A percentile compares a stretch with the other conserved stretches of the same genome.
phyloP scores from a whole-genome alignment of 345 rosid genomes.

The Arabis hirsuta region DNA sequence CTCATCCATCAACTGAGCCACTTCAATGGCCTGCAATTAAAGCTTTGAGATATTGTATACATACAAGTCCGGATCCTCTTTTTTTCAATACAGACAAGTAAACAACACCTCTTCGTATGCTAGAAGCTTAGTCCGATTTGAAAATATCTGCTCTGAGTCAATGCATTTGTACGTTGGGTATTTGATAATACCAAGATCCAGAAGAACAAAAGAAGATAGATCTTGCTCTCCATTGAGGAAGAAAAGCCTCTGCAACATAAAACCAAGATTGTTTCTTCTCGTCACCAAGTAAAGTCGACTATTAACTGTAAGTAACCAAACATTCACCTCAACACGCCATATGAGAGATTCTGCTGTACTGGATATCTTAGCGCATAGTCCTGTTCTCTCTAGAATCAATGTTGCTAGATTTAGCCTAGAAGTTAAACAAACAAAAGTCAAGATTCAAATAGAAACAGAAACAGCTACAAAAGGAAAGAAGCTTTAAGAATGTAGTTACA shows the following conservation, averaged over 20 bases:
- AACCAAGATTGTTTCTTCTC: slow-evolving; percentile 16
- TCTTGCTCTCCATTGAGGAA: slow-evolving; percentile 93
- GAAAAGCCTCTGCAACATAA: slow-evolving; percentile 78
- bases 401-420: slow-evolving; percentile 58
- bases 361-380: slow-evolving; percentile 59
- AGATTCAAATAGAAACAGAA: neutral
- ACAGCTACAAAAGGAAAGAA: neutral
- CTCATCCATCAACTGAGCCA: slow-evolving; percentile 89
- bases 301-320: neutral
- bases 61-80: neutral
- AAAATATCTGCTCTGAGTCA: slow-evolving; percentile 62
- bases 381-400: slow-evolving; percentile 61
- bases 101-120: slow-evolving; percentile 87
- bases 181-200: slow-evolving; percentile 80
- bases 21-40: slow-evolving; percentile 78
- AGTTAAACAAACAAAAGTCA: slow-evolving; percentile 26
- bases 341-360: slow-evolving; percentile 65
- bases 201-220: slow-evolving; percentile 76
- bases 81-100: slow-evolving; percentile 38
- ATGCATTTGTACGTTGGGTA: slow-evolving; percentile 78
- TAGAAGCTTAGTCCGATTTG: slow-evolving; percentile 54
- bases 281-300: neutral
- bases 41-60: slow-evolving; percentile 33
- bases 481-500: neutral
- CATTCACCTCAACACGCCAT: slow-evolving; percentile 87